phyloP scores from a whole-genome alignment of 371 early-diverging fungal species.

The Haplosporangium sp. region DNA sequence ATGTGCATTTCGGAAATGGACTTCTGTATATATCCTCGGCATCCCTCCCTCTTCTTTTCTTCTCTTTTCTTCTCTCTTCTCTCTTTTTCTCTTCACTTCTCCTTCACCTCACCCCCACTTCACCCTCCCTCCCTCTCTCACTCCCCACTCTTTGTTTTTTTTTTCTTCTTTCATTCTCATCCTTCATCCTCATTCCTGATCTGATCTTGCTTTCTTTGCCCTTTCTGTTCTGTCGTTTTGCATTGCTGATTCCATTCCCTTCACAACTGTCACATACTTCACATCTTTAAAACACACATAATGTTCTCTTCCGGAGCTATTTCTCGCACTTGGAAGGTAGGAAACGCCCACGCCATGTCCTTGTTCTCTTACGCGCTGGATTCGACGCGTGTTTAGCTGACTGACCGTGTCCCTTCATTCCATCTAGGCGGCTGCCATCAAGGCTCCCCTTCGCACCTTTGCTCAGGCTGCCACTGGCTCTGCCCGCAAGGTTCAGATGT shows the following conservation, averaged over 20 bases:
- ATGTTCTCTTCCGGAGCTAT: constrained; percentile 53
- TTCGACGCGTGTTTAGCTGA: background rate
- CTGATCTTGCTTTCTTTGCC: background rate
- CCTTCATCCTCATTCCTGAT: constrained; percentile 2
- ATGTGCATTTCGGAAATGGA: constrained; percentile 16
- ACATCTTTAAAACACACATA: too few relatives aligned
- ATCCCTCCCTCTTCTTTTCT: constrained; percentile 1
- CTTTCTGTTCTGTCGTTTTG: constrained; percentile 3
- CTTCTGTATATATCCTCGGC: constrained; percentile 21
- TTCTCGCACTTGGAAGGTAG: constrained; percentile 52
- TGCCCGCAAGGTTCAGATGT: constrained; percentile 87
- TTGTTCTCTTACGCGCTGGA: background rate
- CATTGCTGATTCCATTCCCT: background rate
- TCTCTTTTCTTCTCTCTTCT: background rate
- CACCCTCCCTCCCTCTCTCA: constrained; percentile 8
- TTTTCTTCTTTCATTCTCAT: constrained; percentile 1
- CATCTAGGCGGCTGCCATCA: constrained; percentile 49
- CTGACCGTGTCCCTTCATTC: background rate
- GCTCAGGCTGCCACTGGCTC: constrained; percentile 64
- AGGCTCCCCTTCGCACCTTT: constrained; percentile 57
- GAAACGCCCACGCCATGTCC: background rate
- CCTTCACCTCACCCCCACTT: constrained; percentile 7
- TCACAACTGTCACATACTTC: constrained; percentile 2
- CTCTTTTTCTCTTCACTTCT: constrained; percentile 8
- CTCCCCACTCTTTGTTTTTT: background rate